These are phyloP conservation scores for Vanrija humicola DNA, from an alignment of 1,284 basidiomycete species.

Conservation along the genomic window DNA sequence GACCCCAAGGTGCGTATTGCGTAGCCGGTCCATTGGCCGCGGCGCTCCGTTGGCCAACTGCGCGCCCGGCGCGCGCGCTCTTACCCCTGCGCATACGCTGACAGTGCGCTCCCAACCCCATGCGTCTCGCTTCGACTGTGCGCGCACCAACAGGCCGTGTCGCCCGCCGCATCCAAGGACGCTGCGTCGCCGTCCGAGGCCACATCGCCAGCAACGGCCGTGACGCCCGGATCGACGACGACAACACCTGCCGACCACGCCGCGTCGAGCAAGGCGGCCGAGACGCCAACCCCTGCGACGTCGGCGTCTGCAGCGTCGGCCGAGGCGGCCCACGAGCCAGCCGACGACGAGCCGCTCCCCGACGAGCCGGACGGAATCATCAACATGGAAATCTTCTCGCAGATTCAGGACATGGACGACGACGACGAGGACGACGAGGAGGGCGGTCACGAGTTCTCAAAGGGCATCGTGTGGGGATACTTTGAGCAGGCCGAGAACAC, in stretches of 20 bases:
- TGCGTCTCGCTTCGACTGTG: too few relatives aligned
- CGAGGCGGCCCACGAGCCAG: not conserved
- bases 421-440: slow-evolving; percentile 58
- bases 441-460: slow-evolving; percentile 63
- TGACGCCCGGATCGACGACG: not conserved
- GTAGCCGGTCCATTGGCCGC: too few relatives aligned
- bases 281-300: not conserved
- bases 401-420: slow-evolving; percentile 84
- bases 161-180: too few relatives aligned
- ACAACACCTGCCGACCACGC: not conserved
- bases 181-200: not conserved
- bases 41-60: too few relatives aligned
- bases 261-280: not conserved
- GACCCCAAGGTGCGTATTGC: too few relatives aligned
- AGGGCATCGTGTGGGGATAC: slow-evolving; percentile 72
- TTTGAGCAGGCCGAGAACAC: slow-evolving; percentile 72
- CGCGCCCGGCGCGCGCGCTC: too few relatives aligned
- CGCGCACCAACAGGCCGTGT: too few relatives aligned
- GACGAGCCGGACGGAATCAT: slow-evolving; percentile 51
- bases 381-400: slow-evolving; percentile 73
- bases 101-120: too few relatives aligned
- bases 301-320: not conserved
- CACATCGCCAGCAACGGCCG: not conserved
- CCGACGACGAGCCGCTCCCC: slow-evolving; percentile 13
- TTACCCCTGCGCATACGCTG: too few relatives aligned